phyloP scores from a whole-genome alignment of 1,284 basidiomycete genomes.

The Microbotryum lychnidis-dioicae region DNA sequence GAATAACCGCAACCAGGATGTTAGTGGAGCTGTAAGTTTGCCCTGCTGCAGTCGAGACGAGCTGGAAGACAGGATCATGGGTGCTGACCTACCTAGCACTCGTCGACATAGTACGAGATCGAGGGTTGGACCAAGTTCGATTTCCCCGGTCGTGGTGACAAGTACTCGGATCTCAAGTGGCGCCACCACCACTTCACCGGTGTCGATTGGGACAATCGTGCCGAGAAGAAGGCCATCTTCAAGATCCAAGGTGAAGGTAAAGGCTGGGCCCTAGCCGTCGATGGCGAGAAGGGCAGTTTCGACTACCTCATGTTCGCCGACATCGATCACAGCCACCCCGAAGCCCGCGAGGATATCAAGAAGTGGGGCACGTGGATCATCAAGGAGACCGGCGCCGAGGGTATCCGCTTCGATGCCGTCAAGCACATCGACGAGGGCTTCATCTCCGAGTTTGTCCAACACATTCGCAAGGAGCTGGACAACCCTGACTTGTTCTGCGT shows the following conservation, averaged over 20 bases:
- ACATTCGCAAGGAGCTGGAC: conserved; percentile 45
- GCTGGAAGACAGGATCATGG: too few relatives aligned
- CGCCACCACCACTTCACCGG: conserved; percentile 47
- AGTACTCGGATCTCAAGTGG: conserved; percentile 51
- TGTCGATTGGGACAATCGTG: conserved; percentile 74
- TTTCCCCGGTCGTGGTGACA: conserved; percentile 65
- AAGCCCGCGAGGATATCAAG: conserved; percentile 48
- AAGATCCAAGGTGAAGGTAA: conserved; percentile 51
- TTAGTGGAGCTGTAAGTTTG: conserved; percentile 46
- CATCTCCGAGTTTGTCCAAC: conserved; percentile 49
- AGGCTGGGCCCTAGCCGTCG: conserved; percentile 43
- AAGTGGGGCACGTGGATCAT: conserved; percentile 52
- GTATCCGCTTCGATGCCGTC: conserved; percentile 72
- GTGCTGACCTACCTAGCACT: too few relatives aligned
- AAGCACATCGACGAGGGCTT: conserved; percentile 39
- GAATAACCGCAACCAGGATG: conserved; percentile 45
- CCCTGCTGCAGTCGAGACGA: not conserved
- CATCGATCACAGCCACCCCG: conserved; percentile 76
- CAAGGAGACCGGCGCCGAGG: conserved; percentile 67
- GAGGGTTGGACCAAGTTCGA: conserved; percentile 79
- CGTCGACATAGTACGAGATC: conserved; percentile 50
- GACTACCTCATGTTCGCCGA: conserved; percentile 39
- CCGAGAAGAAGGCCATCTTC: conserved; percentile 43
- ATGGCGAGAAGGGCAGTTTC: conserved; percentile 43
- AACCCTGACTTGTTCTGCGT: conserved; percentile 47